Evolutionary conservation across 2,329 filamentous ascomycete genomes (phyloP), one percentile per base, ranked within the genome.

Genomic region (Diaporthe humulicola): DNA sequence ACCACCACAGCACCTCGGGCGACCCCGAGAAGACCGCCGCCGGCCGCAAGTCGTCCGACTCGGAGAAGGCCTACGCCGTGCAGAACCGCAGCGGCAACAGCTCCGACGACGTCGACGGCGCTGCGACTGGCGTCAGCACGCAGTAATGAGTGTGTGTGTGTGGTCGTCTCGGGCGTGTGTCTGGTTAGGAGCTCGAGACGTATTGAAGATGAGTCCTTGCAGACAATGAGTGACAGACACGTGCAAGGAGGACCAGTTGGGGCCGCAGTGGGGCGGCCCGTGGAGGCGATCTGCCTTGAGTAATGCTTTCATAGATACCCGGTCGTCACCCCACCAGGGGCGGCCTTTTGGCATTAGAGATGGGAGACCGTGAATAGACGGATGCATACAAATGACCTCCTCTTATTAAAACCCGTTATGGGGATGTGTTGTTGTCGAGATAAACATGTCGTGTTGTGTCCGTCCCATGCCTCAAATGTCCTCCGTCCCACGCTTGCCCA

Each of bases 301-400:
- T 58, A 50, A 45, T 72, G n/a, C 36, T 73, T 61, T 61, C 30
- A 25, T 64, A 71, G 74, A 75, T 75, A 75, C 74, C 74, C 74
- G 66, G 74, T 74, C 66, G 58, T n/a, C 60, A 50, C 64, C 64
- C 30, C 57, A 45, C 25, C 30, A 48, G 66, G 71, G 58, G n/a
- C 71, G 71, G 57, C 50, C 70, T 64, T 69, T 64, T 70, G 33
- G 71, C 28, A 50, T 75, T 58, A 72, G 54, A 72, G 54, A 58
- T 64, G 42, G 45, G 60, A 61, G 57, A 50, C 33, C 57, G 57
- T 60, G 70, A 54, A 42, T 64, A 64, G 70, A 72, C 33, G 42
- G 45, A 19, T 38, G 54, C 19, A 28, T 50, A 64, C 45, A 45
- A 58, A n/a, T 12, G 57, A 33, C 25, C 30, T 54, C 70, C 36